A percentile compares a stretch with the other conserved stretches of the same genome.
Evolutionary conservation across 306 rosid species (phyloP).

Genomic region (Dryas octopetala): DNA sequence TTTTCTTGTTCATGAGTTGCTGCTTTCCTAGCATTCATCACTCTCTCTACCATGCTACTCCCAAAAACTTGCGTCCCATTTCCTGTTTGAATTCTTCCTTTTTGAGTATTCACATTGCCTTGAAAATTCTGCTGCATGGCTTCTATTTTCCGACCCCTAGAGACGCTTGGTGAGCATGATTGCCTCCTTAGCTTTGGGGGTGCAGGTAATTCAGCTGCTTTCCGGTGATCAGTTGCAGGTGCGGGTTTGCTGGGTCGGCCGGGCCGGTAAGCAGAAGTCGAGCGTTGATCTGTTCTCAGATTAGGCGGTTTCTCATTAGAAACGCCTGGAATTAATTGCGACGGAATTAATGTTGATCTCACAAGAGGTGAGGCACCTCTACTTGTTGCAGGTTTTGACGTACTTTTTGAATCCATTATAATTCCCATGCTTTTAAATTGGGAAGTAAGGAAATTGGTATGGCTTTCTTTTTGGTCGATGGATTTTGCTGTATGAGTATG

Average conservation of each 20-base stretch:
- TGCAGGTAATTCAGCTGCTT: neutral
- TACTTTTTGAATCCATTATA: too few relatives aligned
- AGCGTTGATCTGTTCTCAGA: slow-evolving; percentile 49
- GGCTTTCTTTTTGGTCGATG: too few relatives aligned
- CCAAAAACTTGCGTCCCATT: slow-evolving; percentile 49
- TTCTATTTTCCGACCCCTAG: slow-evolving; percentile 43
- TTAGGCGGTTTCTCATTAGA: slow-evolving; percentile 56
- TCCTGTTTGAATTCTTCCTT: slow-evolving; percentile 4
- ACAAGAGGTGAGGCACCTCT: slow-evolving; percentile 54
- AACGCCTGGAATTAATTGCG: slow-evolving; percentile 33
- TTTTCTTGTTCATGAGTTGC: slow-evolving; percentile 24
- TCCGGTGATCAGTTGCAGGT: neutral
- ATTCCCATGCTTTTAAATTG: too few relatives aligned
- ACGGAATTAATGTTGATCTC: slow-evolving; percentile 40
- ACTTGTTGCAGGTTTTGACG: slow-evolving; percentile 25
- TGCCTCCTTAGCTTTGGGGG: slow-evolving; percentile 29
- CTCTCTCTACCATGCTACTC: slow-evolving; percentile 79
- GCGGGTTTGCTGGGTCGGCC: neutral
- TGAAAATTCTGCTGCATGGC: neutral
- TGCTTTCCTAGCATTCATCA: slow-evolving; percentile 70
- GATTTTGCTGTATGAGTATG: too few relatives aligned
- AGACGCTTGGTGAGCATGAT: slow-evolving; percentile 59
- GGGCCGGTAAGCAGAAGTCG: slow-evolving; percentile 36
- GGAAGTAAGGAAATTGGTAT: too few relatives aligned
- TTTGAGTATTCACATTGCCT: slow-evolving; percentile 5